Conservation (phyloP, 2,329 filamentous ascomycete species). For the Cryphonectria parasitica region DNA sequence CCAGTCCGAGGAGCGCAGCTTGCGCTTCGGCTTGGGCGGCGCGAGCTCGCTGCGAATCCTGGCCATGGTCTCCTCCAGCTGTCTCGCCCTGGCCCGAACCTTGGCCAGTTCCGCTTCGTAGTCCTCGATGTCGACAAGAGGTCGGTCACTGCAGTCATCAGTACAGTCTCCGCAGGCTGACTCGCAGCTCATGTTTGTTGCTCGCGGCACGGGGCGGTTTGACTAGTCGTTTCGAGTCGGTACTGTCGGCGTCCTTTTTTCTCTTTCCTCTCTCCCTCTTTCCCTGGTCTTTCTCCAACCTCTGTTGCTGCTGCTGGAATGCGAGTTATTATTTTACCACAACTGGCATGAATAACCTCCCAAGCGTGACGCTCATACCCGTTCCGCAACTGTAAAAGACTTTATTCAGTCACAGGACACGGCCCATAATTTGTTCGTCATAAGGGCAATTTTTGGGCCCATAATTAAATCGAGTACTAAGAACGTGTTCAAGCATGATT, state of each 20-base stretch:
- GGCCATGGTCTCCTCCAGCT: constrained; percentile 33
- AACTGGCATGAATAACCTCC: neutral
- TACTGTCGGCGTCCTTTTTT: neutral
- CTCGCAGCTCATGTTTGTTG: constrained; percentile 23
- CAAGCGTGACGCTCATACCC: neutral
- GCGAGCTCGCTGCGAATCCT: constrained; percentile 15
- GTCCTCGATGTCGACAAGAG: constrained; percentile 34
- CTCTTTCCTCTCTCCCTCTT: neutral
- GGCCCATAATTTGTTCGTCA: neutral
- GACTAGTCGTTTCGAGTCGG: neutral
- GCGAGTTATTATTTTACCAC: neutral
- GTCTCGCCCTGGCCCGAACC: constrained; percentile 31
- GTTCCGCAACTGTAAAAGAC: neutral
- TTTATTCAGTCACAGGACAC: neutral
- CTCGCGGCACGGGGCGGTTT: neutral
- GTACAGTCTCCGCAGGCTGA: constrained; percentile 23
- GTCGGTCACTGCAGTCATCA: constrained; percentile 18
- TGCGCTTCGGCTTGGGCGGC: constrained; percentile 7
- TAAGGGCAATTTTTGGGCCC: neutral
- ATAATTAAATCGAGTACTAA: constrained; percentile 2
- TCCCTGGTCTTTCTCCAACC: neutral
- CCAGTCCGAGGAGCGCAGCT: constrained; percentile 47
- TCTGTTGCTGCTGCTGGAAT: neutral
- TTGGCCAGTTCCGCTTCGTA: constrained; percentile 34
- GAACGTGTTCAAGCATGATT: neutral